Evolutionary conservation across 345 rosid genomes (phyloP), one percentile per base, ranked within the genome.

Genomic region (Camelina hispida): DNA sequence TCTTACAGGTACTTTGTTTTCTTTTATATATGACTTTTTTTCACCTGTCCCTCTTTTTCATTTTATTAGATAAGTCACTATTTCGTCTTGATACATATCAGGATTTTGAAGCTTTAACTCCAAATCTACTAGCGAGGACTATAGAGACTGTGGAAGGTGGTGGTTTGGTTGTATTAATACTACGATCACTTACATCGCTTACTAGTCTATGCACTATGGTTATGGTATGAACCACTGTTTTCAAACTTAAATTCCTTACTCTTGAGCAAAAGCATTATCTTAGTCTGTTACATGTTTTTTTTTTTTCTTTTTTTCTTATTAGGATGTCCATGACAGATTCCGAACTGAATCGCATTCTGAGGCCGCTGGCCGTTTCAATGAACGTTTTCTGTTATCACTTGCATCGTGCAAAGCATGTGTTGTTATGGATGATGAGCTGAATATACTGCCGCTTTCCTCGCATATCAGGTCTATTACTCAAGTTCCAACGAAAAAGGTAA

Each of bases 121-220:
- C 97, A 22, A 95, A 95, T 86, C 88, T 95, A 34, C 83, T 91
- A 61, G 99, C 97, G 18, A 91, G 99, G 78, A 95, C 99, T 4
- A 88, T 92, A 65, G 99, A 95, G 81, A 95, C 99, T 17, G 99
- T 95, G 58, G 90, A 95, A 78, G 99, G 99, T 66, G 99, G 97
- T 52, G 99, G 99, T 59, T 61, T 95, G 74, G 80, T 95, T 78
- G 81, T 95, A 11, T 76, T 95, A 79, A 76, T 95, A 74, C 85
- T 95, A 13, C 91, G 90, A 30, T 90, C 97, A 71, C 95, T 95
- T 52, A 73, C 87, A 42, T 91, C 97, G 0, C 76, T 95, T 74
- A 95, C 99, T 74, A 87, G 96, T 78, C 85, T 95, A 40, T 95
- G 69, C 84, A 91, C 97, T 9, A 94, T 94, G 97, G 93, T 90